A percentile compares a stretch with the other conserved stretches of the same genome.
Evolutionary conservation across 192 early-diverging fungal species (phyloP).

Genomic region (Phlyctochytrium planicorne): DNA sequence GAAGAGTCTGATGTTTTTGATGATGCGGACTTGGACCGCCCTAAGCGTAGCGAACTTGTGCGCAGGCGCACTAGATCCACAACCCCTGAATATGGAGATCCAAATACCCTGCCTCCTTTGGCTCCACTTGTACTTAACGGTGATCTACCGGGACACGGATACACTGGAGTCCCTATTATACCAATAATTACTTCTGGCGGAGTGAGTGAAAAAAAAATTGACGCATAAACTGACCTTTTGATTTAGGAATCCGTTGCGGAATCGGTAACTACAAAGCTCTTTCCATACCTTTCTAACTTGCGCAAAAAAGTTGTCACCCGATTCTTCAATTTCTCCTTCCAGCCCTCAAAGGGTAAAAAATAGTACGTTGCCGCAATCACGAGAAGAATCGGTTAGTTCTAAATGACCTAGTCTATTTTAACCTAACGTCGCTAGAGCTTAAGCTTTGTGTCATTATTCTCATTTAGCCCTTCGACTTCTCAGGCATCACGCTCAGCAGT

Average conservation of each 20-base stretch:
- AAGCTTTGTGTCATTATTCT: conserved; percentile 4
- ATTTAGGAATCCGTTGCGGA: too few relatives aligned
- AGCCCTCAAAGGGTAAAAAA: background rate
- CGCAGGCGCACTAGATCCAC: background rate
- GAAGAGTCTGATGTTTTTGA: background rate
- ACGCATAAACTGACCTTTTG: too few relatives aligned
- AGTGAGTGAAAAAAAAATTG: too few relatives aligned
- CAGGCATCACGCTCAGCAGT: background rate
- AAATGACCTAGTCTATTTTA: too few relatives aligned
- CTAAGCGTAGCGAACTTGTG: background rate
- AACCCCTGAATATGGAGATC: conserved; percentile 2
- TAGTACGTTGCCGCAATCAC: background rate
- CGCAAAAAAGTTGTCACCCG: background rate
- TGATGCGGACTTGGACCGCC: background rate
- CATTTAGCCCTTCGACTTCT: background rate
- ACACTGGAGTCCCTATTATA: too few relatives aligned
- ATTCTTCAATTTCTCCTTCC: background rate
- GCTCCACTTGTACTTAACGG: background rate
- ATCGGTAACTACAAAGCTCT: too few relatives aligned
- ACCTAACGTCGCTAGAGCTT: background rate
- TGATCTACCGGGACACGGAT: background rate
- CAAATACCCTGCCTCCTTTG: background rate
- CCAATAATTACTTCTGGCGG: too few relatives aligned
- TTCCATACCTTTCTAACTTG: too few relatives aligned
- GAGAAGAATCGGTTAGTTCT: too few relatives aligned